phyloP scores from a whole-genome alignment of 2,329 filamentous ascomycete genomes.

The Ophiostoma montium region DNA sequence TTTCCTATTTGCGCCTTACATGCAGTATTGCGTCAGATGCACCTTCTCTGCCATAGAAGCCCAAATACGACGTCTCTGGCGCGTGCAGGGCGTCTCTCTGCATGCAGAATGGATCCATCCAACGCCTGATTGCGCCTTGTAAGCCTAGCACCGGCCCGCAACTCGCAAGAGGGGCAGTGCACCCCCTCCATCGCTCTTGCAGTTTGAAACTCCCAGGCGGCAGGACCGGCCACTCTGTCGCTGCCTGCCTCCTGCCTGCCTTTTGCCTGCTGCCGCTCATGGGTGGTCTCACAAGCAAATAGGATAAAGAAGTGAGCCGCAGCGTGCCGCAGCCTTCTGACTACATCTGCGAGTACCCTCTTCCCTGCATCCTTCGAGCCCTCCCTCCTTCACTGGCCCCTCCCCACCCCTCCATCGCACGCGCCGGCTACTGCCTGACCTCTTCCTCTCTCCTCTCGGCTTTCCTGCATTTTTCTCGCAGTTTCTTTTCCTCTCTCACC shows the following conservation, averaged over 20 bases:
- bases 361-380: background rate
- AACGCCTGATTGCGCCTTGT: background rate
- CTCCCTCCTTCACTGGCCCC: background rate
- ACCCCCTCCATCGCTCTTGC: background rate
- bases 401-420: background rate
- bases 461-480: background rate
- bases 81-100: too few species aligned
- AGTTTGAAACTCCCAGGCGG: background rate
- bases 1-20: background rate
- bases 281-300: too few species aligned
- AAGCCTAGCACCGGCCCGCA: constrained; percentile 5
- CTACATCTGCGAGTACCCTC: background rate
- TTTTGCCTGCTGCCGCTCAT: background rate
- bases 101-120: background rate
- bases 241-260: background rate
- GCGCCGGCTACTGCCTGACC: background rate
- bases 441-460: background rate
- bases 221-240: background rate
- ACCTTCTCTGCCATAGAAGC: background rate
- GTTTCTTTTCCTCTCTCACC: background rate
- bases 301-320: background rate
- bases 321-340: background rate
- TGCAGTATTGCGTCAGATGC: constrained; percentile 7
- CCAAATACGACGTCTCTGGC: too few species aligned
- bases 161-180: constrained; percentile 5